These are phyloP conservation scores for Camelina neglecta DNA, from an alignment of 345 rosid species.

Conservation along the genomic window DNA sequence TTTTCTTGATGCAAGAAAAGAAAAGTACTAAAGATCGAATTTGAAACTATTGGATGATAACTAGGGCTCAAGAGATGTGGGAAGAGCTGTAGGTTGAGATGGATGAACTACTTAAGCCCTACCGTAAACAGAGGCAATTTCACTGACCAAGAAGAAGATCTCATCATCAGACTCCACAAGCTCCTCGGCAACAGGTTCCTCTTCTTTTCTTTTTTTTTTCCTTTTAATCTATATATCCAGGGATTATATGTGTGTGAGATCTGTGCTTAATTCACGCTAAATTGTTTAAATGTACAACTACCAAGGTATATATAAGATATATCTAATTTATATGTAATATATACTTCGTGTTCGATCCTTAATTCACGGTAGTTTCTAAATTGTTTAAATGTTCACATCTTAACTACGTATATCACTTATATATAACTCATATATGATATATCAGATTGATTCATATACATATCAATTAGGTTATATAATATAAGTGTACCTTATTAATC, in stretches of 20 bases:
- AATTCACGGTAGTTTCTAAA: conserved; percentile 11
- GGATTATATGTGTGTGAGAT: not conserved
- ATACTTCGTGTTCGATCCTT: conserved; percentile 1
- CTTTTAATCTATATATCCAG: not conserved
- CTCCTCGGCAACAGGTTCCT: conserved; percentile 70
- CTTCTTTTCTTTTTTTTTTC: not conserved
- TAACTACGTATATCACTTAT: not conserved
- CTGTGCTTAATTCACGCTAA: conserved; percentile 10
- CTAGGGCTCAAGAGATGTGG: conserved; percentile 69
- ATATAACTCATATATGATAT: not conserved
- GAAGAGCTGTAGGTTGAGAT: conserved; percentile 67
- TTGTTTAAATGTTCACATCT: not conserved
- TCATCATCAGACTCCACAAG: conserved; percentile 65
- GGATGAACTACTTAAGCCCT: conserved; percentile 69
- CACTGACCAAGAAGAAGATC: conserved; percentile 64
- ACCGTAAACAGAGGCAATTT: conserved; percentile 53
- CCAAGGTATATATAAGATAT: not conserved
- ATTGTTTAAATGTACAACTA: conserved; percentile 6
- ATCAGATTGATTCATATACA: not conserved
- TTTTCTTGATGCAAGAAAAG: not conserved
- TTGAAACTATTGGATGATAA: conserved; percentile 15
- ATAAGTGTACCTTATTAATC: not conserved
- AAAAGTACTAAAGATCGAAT: not conserved
- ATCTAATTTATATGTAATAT: not conserved
- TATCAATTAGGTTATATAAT: not conserved